phyloP scores from a whole-genome alignment of 2,329 filamentous ascomycete species.

The Penicillium occitanis region DNA sequence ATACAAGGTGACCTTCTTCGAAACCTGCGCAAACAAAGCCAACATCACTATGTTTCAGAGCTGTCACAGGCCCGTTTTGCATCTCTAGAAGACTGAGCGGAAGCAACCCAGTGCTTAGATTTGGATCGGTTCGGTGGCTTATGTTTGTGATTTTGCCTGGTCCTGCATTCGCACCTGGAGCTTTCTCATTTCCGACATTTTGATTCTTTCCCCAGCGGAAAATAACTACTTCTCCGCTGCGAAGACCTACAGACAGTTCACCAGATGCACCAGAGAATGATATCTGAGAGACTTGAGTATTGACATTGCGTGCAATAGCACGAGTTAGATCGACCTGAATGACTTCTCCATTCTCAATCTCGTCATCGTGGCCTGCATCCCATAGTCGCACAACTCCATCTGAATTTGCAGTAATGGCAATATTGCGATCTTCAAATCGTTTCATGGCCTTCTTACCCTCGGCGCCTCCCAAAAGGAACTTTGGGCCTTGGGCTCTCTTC shows the following conservation, averaged over 20 bases:
- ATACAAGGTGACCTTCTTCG: constrained; percentile 73
- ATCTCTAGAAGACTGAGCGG: constrained; percentile 80
- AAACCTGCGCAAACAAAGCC: constrained; percentile 89
- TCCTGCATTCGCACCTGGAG: constrained; percentile 55
- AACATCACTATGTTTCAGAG: constrained; percentile 81
- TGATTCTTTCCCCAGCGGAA: constrained; percentile 87
- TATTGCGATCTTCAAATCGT: constrained; percentile 76
- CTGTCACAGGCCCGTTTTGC: constrained; percentile 76
- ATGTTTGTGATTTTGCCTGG: constrained; percentile 75
- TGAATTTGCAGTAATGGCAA: constrained; percentile 82
- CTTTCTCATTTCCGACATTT: constrained; percentile 64
- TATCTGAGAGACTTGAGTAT: constrained; percentile 74
- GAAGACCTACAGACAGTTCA: constrained; percentile 80
- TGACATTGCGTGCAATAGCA: constrained; percentile 74
- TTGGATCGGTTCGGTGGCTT: constrained; percentile 67
- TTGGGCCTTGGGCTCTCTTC: constrained; percentile 73
- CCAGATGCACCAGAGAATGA: constrained; percentile 77
- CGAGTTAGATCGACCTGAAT: constrained; percentile 85
- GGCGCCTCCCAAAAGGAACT: constrained; percentile 75
- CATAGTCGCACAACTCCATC: constrained; percentile 90
- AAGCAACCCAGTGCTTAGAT: constrained; percentile 74
- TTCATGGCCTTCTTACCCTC: constrained; percentile 69
- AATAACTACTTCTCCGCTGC: constrained; percentile 78
- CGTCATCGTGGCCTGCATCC: constrained; percentile 88
- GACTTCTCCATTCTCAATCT: constrained; percentile 80